Evolutionary conservation across 1,284 basidiomycete species (phyloP).

Genomic region (Boletus albobrunnescens): DNA sequence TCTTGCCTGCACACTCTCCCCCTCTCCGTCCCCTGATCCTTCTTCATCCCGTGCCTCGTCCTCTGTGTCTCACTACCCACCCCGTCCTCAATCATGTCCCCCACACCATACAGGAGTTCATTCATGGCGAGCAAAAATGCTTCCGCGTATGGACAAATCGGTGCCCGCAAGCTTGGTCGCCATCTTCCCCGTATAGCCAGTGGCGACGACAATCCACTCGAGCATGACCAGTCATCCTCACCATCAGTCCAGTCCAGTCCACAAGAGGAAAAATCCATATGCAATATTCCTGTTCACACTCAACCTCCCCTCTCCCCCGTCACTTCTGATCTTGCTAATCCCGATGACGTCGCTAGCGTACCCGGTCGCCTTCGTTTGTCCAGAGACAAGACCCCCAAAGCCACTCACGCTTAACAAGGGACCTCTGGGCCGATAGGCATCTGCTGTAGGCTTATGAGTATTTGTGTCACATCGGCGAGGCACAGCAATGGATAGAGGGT

Average conservation of each 20-base stretch:
- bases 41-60: conserved; percentile 10
- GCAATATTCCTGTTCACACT: conserved; percentile 13
- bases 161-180: conserved; percentile 58
- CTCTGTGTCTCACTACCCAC: conserved; percentile 26
- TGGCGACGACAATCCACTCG: conserved; percentile 54
- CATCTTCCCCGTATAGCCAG: conserved; percentile 83
- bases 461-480: conserved; percentile 94
- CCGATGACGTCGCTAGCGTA: conserved; percentile 68
- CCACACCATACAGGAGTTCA: conserved; percentile 60
- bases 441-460: conserved; percentile 92
- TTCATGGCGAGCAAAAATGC: conserved; percentile 67
- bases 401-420: conserved; percentile 48
- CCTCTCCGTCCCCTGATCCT: conserved; percentile 18
- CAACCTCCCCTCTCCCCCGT: conserved; percentile 23
- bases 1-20: conserved; percentile 4
- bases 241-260: conserved; percentile 8
- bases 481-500: conserved; percentile 96
- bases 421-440: conserved; percentile 76
- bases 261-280: conserved; percentile 10
- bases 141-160: conserved; percentile 54
- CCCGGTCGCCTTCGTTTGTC: conserved; percentile 70
- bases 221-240: conserved; percentile 25
- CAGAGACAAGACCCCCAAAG: conserved; percentile 48
- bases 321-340: conserved; percentile 38
- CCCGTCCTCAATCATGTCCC: conserved; percentile 55